These are phyloP conservation scores for Suillus brevipes DNA, from an alignment of 768 basidiomycete species.

Conservation along the genomic window DNA sequence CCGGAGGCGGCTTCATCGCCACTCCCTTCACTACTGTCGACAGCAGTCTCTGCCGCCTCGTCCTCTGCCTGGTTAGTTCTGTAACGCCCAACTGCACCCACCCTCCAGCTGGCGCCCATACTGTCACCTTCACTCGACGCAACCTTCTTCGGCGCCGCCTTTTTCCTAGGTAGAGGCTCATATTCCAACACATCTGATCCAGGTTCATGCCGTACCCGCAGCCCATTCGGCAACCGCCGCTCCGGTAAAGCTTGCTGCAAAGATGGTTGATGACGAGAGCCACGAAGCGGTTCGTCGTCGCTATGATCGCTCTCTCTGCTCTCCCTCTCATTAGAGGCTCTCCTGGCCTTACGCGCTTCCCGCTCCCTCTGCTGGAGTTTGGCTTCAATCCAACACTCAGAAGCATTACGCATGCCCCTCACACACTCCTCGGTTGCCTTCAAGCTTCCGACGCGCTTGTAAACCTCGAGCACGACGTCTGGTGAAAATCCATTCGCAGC, in stretches of 20 bases:
- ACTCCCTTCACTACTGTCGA: neutral
- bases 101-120: neutral
- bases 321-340: neutral
- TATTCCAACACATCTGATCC: slow-evolving; percentile 22
- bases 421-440: slow-evolving; percentile 40
- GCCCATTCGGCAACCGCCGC: neutral
- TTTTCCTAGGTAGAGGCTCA: slow-evolving; percentile 29
- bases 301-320: neutral
- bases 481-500: slow-evolving; percentile 45
- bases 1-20: neutral
- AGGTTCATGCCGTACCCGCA: slow-evolving; percentile 14
- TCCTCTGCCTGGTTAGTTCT: neutral
- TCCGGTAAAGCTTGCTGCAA: neutral
- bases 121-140: neutral
- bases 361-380: slow-evolving; percentile 2
- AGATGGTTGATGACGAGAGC: neutral
- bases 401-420: slow-evolving; percentile 38
- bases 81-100: neutral
- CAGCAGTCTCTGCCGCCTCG: neutral
- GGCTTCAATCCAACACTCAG: slow-evolving; percentile 29
- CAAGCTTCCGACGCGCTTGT: slow-evolving; percentile 34
- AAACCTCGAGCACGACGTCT: slow-evolving; percentile 42
- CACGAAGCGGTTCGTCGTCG: neutral
- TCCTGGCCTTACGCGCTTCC: neutral
- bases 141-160: slow-evolving; percentile 28